A percentile compares a stretch with the other conserved stretches of the same genome.
Evolutionary conservation across 257 asterid genomes (phyloP).

Genomic region (Cinchona pubescens): DNA sequence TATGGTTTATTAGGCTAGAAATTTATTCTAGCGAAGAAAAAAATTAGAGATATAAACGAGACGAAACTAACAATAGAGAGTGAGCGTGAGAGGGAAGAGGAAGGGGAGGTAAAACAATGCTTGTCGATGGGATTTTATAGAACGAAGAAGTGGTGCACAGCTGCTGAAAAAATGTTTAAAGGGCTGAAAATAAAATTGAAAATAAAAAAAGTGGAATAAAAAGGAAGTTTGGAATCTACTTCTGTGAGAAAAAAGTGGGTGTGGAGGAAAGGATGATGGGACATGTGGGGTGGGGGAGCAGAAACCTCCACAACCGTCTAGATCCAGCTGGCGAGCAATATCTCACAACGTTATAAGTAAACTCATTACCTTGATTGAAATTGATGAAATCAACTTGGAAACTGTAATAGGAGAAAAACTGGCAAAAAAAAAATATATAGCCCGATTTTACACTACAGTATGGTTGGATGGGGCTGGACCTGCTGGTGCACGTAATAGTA

Average conservation of each 20-base stretch:
- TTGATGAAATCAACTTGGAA: background rate
- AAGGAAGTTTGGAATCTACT: conserved; percentile 47
- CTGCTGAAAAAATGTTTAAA: conserved; percentile 11
- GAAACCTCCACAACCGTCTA: conserved; percentile 41
- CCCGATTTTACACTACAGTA: too few relatives aligned
- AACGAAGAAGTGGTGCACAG: conserved; percentile 25
- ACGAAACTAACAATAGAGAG: conserved; percentile 19
- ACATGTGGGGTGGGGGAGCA: conserved; percentile 50
- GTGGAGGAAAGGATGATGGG: conserved; percentile 44
- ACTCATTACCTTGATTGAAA: background rate
- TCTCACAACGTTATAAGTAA: background rate
- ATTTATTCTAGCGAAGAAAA: background rate
- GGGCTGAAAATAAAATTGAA: background rate
- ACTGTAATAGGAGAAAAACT: background rate
- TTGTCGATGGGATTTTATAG: conserved; percentile 57
- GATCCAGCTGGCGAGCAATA: conserved; percentile 60
- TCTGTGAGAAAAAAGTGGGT: conserved; percentile 17
- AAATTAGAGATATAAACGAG: background rate
- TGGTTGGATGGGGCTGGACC: too few relatives aligned
- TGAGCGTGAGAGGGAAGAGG: conserved; percentile 33
- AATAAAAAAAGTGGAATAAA: conserved; percentile 11
- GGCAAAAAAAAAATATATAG: too few relatives aligned
- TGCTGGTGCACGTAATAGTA: background rate
- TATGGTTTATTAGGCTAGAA: background rate
- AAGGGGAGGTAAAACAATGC: conserved; percentile 24